Base-by-base conservation (phyloP, 1,139 yeast genomes). In the Lizanozyma gosingica region DNA sequence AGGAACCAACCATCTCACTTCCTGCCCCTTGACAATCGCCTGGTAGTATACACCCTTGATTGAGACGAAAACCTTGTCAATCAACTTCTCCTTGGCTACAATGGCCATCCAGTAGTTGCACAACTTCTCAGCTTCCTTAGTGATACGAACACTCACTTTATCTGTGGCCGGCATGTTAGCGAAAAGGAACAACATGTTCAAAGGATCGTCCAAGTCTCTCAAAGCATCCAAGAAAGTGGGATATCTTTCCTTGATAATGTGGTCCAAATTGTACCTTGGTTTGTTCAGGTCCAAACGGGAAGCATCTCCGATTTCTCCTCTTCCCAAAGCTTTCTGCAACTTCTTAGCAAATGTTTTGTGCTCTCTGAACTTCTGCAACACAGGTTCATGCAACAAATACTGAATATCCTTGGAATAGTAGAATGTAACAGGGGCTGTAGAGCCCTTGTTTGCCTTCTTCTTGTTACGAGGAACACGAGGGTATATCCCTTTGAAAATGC, bases 31-130 rank as follows among this genome's bases (percentile, higher is more conserved):
- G 37, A 92, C 80, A 46, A 62, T 77, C 34, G 97, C 97, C 61
- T 90, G 90, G 59, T 92, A 94, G 64, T 92, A 92, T 17, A 90
- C 94, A 65, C 99, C 99, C 63, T 94, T 92, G 58, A 92, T 92
- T 41, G 96, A 85, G 33, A 92, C 97, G 65, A 92, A 92, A 8
- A 90, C 96, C 60, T 92, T 92, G 52, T 82, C 80, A 50, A 92
- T 67, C 22, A 82, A 67, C 54, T 87, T 75, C 58, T 90, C 95
- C 54, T 81, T 80, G 17, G 97, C 90, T 47, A 92, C 83, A 58
- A 73, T 92, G 1, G 97, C 97, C 62, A 85, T 74, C 97, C 98
- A 92, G 62, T 92, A 96, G 61, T 86, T 85, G 54, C 95, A 82
- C 53, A 92, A 73, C 45, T 74, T 75, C 53, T 81, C 90, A 18